Base-by-base conservation (phyloP, 2,329 filamentous ascomycete species). In the Aureobasidium mangrovei region DNA sequence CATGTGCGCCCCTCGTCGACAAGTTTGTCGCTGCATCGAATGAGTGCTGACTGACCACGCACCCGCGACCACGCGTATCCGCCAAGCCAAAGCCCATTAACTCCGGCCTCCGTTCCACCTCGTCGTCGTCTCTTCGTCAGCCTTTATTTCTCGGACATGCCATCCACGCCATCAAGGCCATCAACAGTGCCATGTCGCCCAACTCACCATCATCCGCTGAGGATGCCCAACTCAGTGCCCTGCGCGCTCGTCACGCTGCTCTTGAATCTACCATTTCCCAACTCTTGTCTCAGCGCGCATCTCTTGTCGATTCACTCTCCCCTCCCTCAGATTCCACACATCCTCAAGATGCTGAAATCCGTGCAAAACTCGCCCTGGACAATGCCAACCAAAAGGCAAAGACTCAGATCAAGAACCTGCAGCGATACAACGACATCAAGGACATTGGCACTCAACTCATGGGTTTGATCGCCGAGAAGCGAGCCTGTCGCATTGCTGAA, bases 351-450 rank as follows among this genome's bases (percentile, higher is more conserved):
- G 7, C 26, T 7, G 46, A 45, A 40, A 12, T 3, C 9, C 39
- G 39, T 10, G 40, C 12, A 63, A 67, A 61, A 60, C 53, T 45
- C 56, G 69, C 70, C 4, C 64, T 71, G 58, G 67, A 60, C 10
- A 71, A 74, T 8, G 74, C 80, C 0, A 72, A 77, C 39, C 68
- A 70, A 24, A 78, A 80, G 7, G 79, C 85, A 49, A 77, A 81
- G 53, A 70, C 71, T 32, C 84, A 87, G 64, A 87, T 87, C 62
- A 75, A 74, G 56, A 71, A 83, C 3, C 71, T 88, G 32, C 83
- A 86, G 59, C 72, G 79, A 55, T 88, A 87, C 69, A 88, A 88
- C 61, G 83, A 86, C 65, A 80, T 86, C 61, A 81, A 83, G 58
- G 84, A 88, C 65, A 72, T 85, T 6, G 84, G 79, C 0, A 77